phyloP scores from a whole-genome alignment of 2,329 filamentous ascomycete species.

The Ilyonectria mors-panacis region DNA sequence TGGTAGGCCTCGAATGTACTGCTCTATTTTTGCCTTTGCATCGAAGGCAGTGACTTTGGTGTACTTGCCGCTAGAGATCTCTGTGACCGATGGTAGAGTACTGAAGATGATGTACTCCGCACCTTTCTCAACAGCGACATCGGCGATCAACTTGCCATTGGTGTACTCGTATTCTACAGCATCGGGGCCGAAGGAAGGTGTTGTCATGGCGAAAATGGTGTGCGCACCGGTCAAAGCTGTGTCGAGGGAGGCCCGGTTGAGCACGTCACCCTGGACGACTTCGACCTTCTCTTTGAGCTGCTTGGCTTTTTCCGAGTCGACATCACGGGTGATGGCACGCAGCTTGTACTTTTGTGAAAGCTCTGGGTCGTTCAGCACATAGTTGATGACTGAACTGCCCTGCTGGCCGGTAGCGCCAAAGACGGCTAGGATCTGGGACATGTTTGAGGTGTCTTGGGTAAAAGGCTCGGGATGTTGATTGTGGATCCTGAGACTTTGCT shows the following conservation, averaged over 20 bases:
- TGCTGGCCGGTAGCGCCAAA: conserved; percentile 69
- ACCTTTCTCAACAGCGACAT: conserved; percentile 55
- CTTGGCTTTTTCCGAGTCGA: conserved; percentile 51
- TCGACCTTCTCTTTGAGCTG: conserved; percentile 50
- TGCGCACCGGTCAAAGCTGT: conserved; percentile 60
- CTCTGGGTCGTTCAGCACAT: conserved; percentile 59
- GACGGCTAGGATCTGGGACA: conserved; percentile 58
- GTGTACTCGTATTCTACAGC: conserved; percentile 53
- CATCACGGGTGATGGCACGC: conserved; percentile 66
- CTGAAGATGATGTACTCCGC: conserved; percentile 59
- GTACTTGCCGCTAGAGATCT: conserved; percentile 55
- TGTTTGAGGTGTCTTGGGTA: conserved; percentile 22
- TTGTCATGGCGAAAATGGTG: conserved; percentile 65
- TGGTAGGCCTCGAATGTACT: conserved; percentile 64
- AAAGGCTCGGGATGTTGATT: no score
- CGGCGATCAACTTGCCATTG: conserved; percentile 58
- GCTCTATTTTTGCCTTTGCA: conserved; percentile 65
- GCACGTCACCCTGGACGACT: conserved; percentile 59
- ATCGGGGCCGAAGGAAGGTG: conserved; percentile 54
- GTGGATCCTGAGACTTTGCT: no score
- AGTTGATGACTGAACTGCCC: conserved; percentile 63
- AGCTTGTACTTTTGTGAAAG: conserved; percentile 63
- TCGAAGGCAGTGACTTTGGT: conserved; percentile 62
- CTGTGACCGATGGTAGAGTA: conserved; percentile 52
- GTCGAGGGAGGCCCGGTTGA: conserved; percentile 55